Evolutionary conservation across 345 rosid genomes (phyloP), one percentile per base, ranked within the genome.

Genomic region (Brassica cretica): DNA sequence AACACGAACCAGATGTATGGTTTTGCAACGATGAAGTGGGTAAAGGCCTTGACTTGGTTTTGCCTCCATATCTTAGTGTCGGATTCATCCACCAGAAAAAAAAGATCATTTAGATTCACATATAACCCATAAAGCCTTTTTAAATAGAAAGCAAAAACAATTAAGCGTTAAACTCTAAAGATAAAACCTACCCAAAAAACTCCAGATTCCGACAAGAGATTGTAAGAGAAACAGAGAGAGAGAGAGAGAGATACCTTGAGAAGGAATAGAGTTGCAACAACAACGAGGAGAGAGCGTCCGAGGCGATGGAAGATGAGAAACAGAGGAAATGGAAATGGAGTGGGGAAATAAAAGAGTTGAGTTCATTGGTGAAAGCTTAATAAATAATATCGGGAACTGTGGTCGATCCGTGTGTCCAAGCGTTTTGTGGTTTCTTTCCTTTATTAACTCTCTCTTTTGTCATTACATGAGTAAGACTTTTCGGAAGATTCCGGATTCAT

Each of bases 1-100:
- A 24, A 30, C 8, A 83, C 90, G 11, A 78, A 90, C 94, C 94
- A 93, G 86, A 70, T 93, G 93, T 58, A 93, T 79, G 16, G 90
- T 88, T 83, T 93, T 93, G 69, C 89, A 86, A 29, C 94, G 96
- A 49, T 87, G 92, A 30, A 83, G 79, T 4, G 96, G 94, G 35
- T 90, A 93, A 11, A 93, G 78, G 15, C 80, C 76, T 6, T 76
- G 85, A 18, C 59, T 75, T 19, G 71, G 61, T 53, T 85, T 58
- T 55, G 76, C 53, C 32, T 88, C 93, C 95, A 90, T 92, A 59
- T 76, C 84, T 80, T 60, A 46, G 15, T 25, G 56, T 64, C 14
- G 3, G 5, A 70, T 24, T 12, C 49, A 75, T 29, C 53, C 1
- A 73, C 56, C 63, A 24, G 6, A 25, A 24, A 55, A 8, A 53